Base-by-base conservation (phyloP, 345 rosid species). In the Lepidium africanum region DNA sequence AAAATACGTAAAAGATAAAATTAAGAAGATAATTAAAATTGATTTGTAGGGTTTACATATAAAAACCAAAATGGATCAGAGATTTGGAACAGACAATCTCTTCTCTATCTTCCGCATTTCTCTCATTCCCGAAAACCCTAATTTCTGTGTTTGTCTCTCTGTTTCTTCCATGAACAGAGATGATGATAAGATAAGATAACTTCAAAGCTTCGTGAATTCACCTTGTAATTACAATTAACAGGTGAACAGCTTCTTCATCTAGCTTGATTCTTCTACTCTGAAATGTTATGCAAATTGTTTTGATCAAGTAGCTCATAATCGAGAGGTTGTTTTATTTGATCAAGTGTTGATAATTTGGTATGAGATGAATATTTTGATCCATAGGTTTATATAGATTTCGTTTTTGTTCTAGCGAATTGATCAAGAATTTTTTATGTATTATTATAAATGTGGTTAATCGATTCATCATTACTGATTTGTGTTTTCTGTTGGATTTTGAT, bases 21-120 rank as follows among this genome's bases (percentile, higher is more conserved):
- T 66, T 49, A 57, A 59, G 37, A 56, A 57, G 77, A 50, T 17
- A 59, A 67, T 36, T 12, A 74, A 17, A 53, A 53, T 10, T 13
- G 59, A 74, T 61, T 45, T 9, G 59, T 74, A 74, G 73, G 74
- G 74, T 68, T 74, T 74, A 46, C 65, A 61, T 74, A 74, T 74
- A 68, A 67, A 74, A 74, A 45, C 39, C 16, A 67, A 54, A 67
- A 54, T 39, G 69, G 76, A 64, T 64, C 65, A 64, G 71, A 72
- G 71, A 64, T 64, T 64, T 16, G 51, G 47, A 53, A 42, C 68
- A 38, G 39, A 64, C 69, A 62, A 46, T 43, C 59, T 71, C 43
- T 17, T 45, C 37, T 58, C 69, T 33, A 40, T 64, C 69, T 38
- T 47, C 70, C 15, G 32, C 70, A 35, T 63, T 56, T 30, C 30